These are phyloP conservation scores for Hypoxylon cercidicola DNA, from an alignment of 495 filamentous ascomycete genomes.

Conservation along the genomic window DNA sequence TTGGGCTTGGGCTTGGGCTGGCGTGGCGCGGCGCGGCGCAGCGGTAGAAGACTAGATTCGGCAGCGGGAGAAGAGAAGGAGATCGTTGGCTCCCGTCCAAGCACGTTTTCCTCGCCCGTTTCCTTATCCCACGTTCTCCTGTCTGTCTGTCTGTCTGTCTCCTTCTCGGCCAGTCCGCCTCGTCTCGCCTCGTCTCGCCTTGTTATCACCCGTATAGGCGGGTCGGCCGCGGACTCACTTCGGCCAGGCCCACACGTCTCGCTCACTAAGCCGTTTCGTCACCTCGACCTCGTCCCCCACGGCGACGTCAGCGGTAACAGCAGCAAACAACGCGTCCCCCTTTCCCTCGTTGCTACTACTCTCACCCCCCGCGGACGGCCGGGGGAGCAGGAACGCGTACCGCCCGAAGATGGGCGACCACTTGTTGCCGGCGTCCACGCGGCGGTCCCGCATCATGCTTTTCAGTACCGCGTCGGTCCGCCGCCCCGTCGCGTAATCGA, in stretches of 20 bases:
- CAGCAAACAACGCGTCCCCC: constrained; percentile 28
- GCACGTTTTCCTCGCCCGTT: not conserved
- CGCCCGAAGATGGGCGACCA: constrained; percentile 86
- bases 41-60: not conserved
- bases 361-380: not conserved
- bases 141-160: not conserved
- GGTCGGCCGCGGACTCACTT: constrained; percentile 19
- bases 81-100: constrained; percentile 20
- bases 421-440: constrained; percentile 77
- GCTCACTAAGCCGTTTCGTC: constrained; percentile 63
- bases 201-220: not conserved
- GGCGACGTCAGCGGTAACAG: constrained; percentile 52
- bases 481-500: constrained; percentile 81
- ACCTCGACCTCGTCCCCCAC: constrained; percentile 80
- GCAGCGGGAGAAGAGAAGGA: constrained; percentile 2
- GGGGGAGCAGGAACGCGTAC: constrained; percentile 71
- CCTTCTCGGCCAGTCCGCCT: not conserved
- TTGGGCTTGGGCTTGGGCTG: too few relatives aligned
- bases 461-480: constrained; percentile 72
- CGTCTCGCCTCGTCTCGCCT: not conserved
- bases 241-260: constrained; percentile 65
- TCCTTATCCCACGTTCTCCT: constrained; percentile 3
- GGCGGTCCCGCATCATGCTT: constrained; percentile 78
- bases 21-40: constrained; percentile 1
- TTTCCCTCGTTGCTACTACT: not conserved